These are phyloP conservation scores for Saitozyma sp. DNA, from an alignment of 768 basidiomycete species.

Conservation along the genomic window DNA sequence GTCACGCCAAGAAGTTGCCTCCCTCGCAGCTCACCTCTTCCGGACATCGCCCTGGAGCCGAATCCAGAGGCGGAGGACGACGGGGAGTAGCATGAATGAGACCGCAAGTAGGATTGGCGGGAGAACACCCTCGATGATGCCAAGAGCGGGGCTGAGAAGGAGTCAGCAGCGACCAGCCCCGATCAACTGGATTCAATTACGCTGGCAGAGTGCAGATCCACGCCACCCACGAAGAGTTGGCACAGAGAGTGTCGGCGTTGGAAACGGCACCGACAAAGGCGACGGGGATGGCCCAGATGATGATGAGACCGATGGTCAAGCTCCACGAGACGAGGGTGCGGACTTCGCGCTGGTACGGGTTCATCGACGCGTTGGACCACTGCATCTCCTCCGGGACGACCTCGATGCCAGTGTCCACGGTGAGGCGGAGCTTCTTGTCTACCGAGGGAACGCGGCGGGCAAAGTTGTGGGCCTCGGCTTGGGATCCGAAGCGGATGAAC, in stretches of 20 bases:
- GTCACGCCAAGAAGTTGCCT: not conserved
- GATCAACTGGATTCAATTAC: too few species aligned
- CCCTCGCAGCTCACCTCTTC: conserved; percentile 33
- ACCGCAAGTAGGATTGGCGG: conserved; percentile 52
- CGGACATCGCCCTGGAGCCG: conserved; percentile 45
- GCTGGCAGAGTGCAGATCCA: conserved; percentile 49
- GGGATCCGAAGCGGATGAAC: conserved; percentile 47
- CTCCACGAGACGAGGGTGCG: conserved; percentile 45
- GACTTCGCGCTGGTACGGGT: conserved; percentile 46
- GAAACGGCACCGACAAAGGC: conserved; percentile 51
- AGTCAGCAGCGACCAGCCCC: too few species aligned
- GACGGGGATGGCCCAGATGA: conserved; percentile 52
- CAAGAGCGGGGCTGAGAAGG: conserved; percentile 29
- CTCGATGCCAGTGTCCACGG: conserved; percentile 44
- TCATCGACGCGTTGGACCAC: conserved; percentile 51
- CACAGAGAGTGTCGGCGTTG: conserved; percentile 51
- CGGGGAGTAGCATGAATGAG: conserved; percentile 53
- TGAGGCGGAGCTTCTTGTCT: conserved; percentile 33
- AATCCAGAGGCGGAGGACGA: conserved; percentile 46
- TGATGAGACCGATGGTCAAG: conserved; percentile 51
- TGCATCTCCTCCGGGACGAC: conserved; percentile 52
- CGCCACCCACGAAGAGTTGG: conserved; percentile 39
- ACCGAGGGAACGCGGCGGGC: conserved; percentile 37
- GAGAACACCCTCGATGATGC: conserved; percentile 52
- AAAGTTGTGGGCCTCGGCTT: conserved; percentile 52